Evolutionary conservation across 495 filamentous ascomycete species (phyloP), one percentile per base, ranked within the genome.

Genomic region (Aspergillus kassunensis): DNA sequence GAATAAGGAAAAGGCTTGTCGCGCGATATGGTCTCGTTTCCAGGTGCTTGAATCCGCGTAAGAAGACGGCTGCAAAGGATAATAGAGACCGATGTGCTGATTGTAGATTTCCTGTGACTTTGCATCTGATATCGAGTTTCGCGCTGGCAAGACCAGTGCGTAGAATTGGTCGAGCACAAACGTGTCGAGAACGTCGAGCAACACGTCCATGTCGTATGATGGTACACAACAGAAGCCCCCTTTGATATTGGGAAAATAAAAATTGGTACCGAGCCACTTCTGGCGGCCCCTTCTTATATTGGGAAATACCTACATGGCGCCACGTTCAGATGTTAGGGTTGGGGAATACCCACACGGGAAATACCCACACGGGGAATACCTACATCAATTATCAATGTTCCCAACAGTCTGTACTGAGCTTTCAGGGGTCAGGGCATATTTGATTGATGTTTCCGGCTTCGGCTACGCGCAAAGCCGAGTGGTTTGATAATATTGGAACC

Each of bases 141-240:
- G 8, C 0, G 18, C 27, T 12, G 90, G 90, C 27, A 87, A 71
- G 6, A 82, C 25, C 11, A 61, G 67, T 41, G 90, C 83, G 65
- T 92, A 96, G 40, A 86, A 44, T 56, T 80, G 77, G 68, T 96
- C 90, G 62, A 83, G 82, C 31, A 89, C 54, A 66, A 83, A 85
- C 58, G 81, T 89, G 69, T 96, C 90, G 60, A 77, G 75, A 55
- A 89, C 52, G 62, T 92, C 86, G 57, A 96, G 81, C 13, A 90
- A 74, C 72, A 92, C 77, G 75, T 96, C 90, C 90, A 96, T 95
- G 51, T 67, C 57, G 25, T 12, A 29, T 44, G 18, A 12, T 18
- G 2, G 30, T 8, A 46, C 29, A 15, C 30, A 9, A 34, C n/a
- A 23, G 19, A 24, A 24, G 3, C 3, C 11, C 3, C 20, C 21